Base-by-base conservation (phyloP, 1,139 yeast species). In the Geotrichum fermentans region DNA sequence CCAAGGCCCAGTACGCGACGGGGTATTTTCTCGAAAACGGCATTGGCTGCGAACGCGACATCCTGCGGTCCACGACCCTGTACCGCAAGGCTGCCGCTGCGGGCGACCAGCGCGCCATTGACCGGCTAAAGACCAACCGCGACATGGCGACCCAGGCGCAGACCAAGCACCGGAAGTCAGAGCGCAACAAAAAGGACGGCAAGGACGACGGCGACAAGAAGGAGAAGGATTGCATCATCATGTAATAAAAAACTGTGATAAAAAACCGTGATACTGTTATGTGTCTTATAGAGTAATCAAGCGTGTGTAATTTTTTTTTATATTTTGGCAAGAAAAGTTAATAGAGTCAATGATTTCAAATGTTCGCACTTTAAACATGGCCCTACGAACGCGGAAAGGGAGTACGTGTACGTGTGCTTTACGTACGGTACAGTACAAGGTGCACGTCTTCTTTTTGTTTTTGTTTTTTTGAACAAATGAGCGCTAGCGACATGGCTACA, bases 11-110 rank as follows among this genome's bases (percentile, higher is more conserved):
- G 73, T 82, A 79, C 65, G 86, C 95, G 0, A 72, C 88, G 40
- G 96, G 92, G 20, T 84, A 84, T 62, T 89, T 90, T 60, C 80
- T 80, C 61, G 95, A 88, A 55, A 78, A 82, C 62, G 97, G 97
- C 1, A 80, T 88, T 56, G 98, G 98, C 2, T 83, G 95, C 63
- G 79, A 75, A 32, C 70, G 73, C 38, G 78, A 85, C 63, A 53
- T 67, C 6, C 64, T 66, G 4, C 79, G 75, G 59, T 84, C 96
- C 0, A 79, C 80, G 61, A 67, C 69, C 40, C 90, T 97, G 97
- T 86, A 83, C 61, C 71, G 72, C 41, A 74, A 72, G 56, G 96
- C 96, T 0, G 90, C 88, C 2, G 79, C 77, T 45, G 77, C 75
- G 48, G 89, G 92, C 4, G 88, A 85, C 57, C 80, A 75, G 53